These are phyloP conservation scores for Aspergillus tamarii DNA, from an alignment of 2,329 filamentous ascomycete species.

Conservation along the genomic window DNA sequence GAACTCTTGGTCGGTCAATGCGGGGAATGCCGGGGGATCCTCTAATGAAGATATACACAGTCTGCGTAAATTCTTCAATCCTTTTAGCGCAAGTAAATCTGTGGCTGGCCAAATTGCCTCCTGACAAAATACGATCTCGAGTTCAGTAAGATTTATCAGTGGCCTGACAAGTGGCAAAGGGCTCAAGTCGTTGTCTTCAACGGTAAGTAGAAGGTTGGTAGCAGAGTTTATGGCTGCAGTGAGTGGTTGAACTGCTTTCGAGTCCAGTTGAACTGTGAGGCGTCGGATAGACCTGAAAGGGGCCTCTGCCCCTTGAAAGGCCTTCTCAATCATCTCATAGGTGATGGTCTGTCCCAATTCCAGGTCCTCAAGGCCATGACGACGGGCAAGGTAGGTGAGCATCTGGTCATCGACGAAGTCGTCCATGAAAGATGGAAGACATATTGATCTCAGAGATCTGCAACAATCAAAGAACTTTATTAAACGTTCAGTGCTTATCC, in stretches of 20 bases:
- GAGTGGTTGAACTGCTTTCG: not conserved
- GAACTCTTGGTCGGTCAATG: not conserved
- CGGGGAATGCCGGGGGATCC: not conserved
- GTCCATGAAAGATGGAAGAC: not conserved
- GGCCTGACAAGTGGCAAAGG: not conserved
- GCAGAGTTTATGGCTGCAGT: not conserved
- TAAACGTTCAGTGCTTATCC: not conserved
- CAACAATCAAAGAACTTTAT: not conserved
- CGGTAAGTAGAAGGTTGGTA: not conserved
- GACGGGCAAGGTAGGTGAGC: not conserved
- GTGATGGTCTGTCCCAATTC: not conserved
- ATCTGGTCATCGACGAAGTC: not conserved
- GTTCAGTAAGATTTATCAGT: not conserved
- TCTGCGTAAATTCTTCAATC: not conserved
- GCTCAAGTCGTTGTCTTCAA: not conserved
- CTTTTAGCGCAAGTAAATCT: not conserved
- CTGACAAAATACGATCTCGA: not conserved
- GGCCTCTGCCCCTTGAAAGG: not conserved
- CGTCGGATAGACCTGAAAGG: not conserved
- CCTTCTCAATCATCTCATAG: not conserved
- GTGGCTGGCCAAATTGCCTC: not conserved
- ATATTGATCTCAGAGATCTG: not conserved
- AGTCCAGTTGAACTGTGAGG: not conserved
- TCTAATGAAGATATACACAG: not conserved
- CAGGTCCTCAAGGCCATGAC: not conserved